A percentile compares a stretch with the other conserved stretches of the same genome.
These are phyloP conservation scores for Tylopilus rubrobrunneus DNA, from an alignment of 768 basidiomycete genomes.

Conservation along the genomic window DNA sequence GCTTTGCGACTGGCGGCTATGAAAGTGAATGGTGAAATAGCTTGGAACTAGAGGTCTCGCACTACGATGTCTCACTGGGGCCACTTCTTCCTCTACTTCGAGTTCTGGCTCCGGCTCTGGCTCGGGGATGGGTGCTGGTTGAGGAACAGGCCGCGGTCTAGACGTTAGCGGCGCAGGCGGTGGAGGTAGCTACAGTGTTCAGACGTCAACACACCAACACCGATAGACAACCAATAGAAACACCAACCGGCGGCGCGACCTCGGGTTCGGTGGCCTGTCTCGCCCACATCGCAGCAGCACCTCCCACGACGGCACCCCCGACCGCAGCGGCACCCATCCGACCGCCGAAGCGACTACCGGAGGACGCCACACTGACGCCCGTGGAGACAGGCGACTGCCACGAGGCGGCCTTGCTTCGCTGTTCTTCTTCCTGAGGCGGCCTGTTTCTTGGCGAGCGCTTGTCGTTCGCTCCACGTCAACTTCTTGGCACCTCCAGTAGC, in stretches of 20 bases:
- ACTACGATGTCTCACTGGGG: conserved; percentile 5
- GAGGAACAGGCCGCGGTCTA: conserved; percentile 19
- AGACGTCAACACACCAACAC: conserved; percentile 2
- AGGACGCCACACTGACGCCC: conserved; percentile 35
- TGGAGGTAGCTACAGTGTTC: conserved; percentile 26
- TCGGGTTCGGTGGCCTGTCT: conserved; percentile 24
- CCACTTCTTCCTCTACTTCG: conserved; percentile 12
- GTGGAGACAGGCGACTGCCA: conserved; percentile 38
- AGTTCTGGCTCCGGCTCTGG: conserved; percentile 19
- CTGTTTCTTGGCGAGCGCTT: conserved; percentile 84
- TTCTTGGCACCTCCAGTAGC: conserved; percentile 54
- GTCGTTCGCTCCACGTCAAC: conserved; percentile 91
- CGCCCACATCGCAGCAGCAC: conserved; percentile 23
- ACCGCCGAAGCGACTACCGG: conserved; percentile 36
- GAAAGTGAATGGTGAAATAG: not conserved
- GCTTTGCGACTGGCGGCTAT: conserved; percentile 33
- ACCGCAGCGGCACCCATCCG: conserved; percentile 28
- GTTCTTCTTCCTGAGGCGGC: conserved; percentile 76
- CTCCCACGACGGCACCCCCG: conserved; percentile 30
- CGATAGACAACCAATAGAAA: not conserved
- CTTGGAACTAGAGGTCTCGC: not conserved
- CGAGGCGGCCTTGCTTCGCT: conserved; percentile 54
- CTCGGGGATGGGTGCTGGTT: conserved; percentile 16
- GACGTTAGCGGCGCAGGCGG: too few species aligned
- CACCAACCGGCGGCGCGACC: conserved; percentile 28